Evolutionary conservation across 176 grass and related monocot species (phyloP), one percentile per base, ranked within the genome.

Genomic region (Puccinellia tenuiflora): DNA sequence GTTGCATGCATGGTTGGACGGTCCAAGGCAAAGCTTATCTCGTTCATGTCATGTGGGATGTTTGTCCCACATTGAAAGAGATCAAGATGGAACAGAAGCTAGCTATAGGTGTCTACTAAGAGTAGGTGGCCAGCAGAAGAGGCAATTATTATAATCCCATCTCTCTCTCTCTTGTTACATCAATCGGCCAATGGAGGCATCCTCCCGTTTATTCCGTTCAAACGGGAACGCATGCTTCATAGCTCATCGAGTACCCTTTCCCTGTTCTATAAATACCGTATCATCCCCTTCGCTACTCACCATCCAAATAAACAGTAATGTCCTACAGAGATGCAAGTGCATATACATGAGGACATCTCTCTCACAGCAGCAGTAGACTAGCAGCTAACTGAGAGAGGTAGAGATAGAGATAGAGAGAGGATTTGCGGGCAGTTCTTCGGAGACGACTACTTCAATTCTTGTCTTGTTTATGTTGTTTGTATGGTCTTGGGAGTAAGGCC

Each of bases 191-290:
- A 92, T 90, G 52, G 84, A 46, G 59, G 91, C 88, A 81, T 88
- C 73, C 89, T 61, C 82, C 77, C n/a, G 35, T 85, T 94, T 94
- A 92, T 97, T 97, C 91, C 87, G 78, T 90, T 94, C 79, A 92
- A 88, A 94, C 45, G 50, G 81, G 13, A 68, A 79, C 13, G 25
- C 31, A 51, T 48, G 37, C 39, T 79, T 8, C 46, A 8, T 25
- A 51, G 47, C 73, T 65, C 54, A 77, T 78, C 46, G 46, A 86
- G 57, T 73, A 33, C 46, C 67, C 35, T 79, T 81, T 62, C 55
- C 43, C 68, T 64, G 83, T 79, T 68, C 91, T 94, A 97, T 97
- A 91, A 93, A 94, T 91, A 94, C 50, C 30, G 75, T 51, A 78
- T 75, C 28, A 82, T 28, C 69, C 76, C 79, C 78, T 86, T 68